Evolutionary conservation across 768 basidiomycete genomes (phyloP).

Genomic region (Leccinum aurantiacum): DNA sequence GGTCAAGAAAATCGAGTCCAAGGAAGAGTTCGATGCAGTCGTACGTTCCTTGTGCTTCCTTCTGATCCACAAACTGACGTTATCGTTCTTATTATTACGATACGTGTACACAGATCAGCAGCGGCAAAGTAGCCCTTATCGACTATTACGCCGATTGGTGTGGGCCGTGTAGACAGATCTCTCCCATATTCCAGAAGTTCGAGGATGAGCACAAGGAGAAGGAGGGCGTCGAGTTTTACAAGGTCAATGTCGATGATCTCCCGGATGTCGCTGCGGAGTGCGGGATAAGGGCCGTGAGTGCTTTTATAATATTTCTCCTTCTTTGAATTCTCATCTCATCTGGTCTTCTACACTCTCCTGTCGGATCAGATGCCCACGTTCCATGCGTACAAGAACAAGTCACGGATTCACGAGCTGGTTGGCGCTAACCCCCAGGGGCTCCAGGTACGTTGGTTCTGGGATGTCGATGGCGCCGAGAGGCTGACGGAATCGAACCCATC

Average conservation of each 20-base stretch:
- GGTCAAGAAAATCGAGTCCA: conserved; percentile 1
- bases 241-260: conserved; percentile 66
- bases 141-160: conserved; percentile 26
- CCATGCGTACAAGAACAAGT: conserved; percentile 2
- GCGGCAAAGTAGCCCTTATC: conserved; percentile 11
- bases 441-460: conserved; percentile 2
- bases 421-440: not conserved
- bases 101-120: not conserved
- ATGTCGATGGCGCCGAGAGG: not conserved
- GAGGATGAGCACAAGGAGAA: not conserved
- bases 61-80: not conserved
- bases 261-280: conserved; percentile 48
- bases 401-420: not conserved
- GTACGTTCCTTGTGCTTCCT: conserved; percentile 4
- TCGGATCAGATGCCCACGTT: conserved; percentile 25
- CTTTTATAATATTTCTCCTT: not conserved
- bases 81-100: not conserved
- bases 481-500: not conserved
- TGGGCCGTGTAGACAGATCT: conserved; percentile 18
- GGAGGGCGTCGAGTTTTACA: conserved; percentile 56
- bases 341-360: not conserved
- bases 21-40: not conserved
- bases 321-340: not conserved
- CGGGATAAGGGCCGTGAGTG: conserved; percentile 53
- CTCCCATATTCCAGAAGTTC: conserved; percentile 13